Percentiles rank a stretch among this genome's conserved stretches.
Evolutionary conservation across 192 early-diverging fungal genomes (phyloP).

Genomic region (Paraglomus brasilianum): DNA sequence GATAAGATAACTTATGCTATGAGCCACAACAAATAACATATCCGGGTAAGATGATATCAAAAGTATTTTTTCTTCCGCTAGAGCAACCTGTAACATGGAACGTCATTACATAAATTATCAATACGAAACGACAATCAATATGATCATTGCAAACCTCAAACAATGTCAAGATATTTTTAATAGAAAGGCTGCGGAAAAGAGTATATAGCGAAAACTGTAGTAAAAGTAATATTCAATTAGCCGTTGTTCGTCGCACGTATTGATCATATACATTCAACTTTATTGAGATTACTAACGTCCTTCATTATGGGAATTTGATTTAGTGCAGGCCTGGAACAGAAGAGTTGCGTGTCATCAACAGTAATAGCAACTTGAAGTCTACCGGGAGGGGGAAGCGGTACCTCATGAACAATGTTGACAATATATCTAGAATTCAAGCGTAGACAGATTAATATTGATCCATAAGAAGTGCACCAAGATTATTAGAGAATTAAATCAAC

Average conservation of each 20-base stretch:
- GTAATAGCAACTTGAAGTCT: conserved; percentile 72
- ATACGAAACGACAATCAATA: not conserved
- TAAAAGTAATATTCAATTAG: conserved; percentile 6
- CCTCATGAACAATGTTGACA: conserved; percentile 67
- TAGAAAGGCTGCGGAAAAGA: conserved; percentile 65
- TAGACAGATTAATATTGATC: conserved; percentile 22
- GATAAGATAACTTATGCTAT: conserved; percentile 60
- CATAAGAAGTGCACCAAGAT: not conserved
- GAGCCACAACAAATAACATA: conserved; percentile 69
- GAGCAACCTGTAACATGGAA: conserved; percentile 39
- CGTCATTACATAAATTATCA: not conserved
- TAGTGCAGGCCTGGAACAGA: conserved; percentile 68
- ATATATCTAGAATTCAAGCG: conserved; percentile 49
- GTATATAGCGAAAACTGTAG: conserved; percentile 75
- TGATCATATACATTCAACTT: conserved; percentile 1
- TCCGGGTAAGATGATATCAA: conserved; percentile 65
- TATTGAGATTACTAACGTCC: conserved; percentile 57
- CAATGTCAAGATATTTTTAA: conserved; percentile 61
- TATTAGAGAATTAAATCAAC: conserved; percentile 34
- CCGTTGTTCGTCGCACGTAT: conserved; percentile 3
- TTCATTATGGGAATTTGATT: conserved; percentile 72
- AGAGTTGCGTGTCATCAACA: conserved; percentile 60
- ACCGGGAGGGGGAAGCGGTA: conserved; percentile 78
- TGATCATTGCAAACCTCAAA: conserved; percentile 56
- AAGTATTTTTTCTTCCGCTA: conserved; percentile 70